Percentiles rank a stretch among this genome's conserved stretches.
Conservation (phyloP, 495 filamentous ascomycete genomes). For the Talaromyces wortmannii region DNA sequence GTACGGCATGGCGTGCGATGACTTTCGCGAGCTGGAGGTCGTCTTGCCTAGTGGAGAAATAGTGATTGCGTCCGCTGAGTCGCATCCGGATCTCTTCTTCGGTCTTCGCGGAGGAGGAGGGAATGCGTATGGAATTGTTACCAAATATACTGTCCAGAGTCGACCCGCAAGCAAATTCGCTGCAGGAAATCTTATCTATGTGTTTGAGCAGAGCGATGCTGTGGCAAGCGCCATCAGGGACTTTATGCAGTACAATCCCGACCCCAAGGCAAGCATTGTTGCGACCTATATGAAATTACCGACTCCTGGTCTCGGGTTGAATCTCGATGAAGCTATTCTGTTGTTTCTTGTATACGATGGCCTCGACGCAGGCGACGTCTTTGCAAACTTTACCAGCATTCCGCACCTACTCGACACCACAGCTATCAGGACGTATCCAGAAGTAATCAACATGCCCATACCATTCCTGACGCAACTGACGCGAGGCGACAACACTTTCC, state of each 20-base stretch:
- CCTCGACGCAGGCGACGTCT: constrained; percentile 18
- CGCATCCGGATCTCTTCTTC: constrained; percentile 52
- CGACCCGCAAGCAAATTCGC: constrained; percentile 17
- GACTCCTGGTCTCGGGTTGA: constrained; percentile 14
- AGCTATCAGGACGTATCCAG: constrained; percentile 17
- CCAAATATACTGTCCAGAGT: constrained; percentile 22
- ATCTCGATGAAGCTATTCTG: constrained; percentile 21
- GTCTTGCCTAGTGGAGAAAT: constrained; percentile 45
- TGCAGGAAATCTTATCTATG: constrained; percentile 23
- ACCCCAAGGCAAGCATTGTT: constrained; percentile 26
- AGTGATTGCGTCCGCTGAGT: constrained; percentile 35
- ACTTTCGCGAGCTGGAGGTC: constrained; percentile 30
- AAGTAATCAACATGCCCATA: constrained; percentile 26
- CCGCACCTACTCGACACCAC: constrained; percentile 15
- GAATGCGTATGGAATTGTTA: constrained; percentile 43
- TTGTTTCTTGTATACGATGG: constrained; percentile 31
- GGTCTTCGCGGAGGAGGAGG: constrained; percentile 44
- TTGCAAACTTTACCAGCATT: constrained; percentile 22
- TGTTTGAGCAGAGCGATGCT: constrained; percentile 15
- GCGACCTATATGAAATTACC: constrained; percentile 21
- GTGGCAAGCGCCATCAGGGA: constrained; percentile 19
- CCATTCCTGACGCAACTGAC: constrained; percentile 19
- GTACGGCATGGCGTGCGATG: constrained; percentile 11
- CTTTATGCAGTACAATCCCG: constrained; percentile 24
- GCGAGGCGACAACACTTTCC: constrained; percentile 25